Evolutionary conservation across 2,329 filamentous ascomycete species (phyloP), one percentile per base, ranked within the genome.

Genomic region (Pseudogymnoascus sp.): DNA sequence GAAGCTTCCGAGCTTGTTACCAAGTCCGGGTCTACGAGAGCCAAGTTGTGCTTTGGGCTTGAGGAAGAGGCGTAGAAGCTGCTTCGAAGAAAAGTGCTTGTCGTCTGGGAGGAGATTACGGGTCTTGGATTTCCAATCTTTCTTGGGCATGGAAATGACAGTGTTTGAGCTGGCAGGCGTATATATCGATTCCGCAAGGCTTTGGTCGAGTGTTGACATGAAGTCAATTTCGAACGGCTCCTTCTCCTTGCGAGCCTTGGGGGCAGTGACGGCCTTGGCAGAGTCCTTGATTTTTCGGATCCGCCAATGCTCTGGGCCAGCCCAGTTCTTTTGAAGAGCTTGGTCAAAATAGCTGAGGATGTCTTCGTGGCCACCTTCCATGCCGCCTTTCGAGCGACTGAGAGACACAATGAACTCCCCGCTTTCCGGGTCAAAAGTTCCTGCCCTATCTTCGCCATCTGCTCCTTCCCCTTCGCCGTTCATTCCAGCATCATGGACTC

Each of bases 271-370:
- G 6, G 85, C 80, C 74, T 92, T 92, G 69, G 79, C 82, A 70
- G 81, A 77, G 65, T 87, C 85, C 70, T 97, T 97, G 74, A 99
- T 94, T 71, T 92, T 91, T 65, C 90, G 84, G 71, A 99, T 97
- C 67, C 93, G 88, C 94, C 94, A 99, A 75, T 99, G 94, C 73
- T 97, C 94, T n/a, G 94, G 93, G 57, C 92, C 95, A 5, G 89
- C 88, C 93, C 94, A 99, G 70, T 97, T 97, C 81, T 96, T 97
- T 72, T 94, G 90, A 43, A 97, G 77, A 2, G 93, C 92, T 70
- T 96, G 91, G 73, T 99, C 94, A 71, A 99, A 99, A 77, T 97
- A 99, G 70, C 90, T 89, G n/a, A 99, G 81, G 62, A 99, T 96
- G 69, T 96, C 93, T 68, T 97, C 91, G 71, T 97, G 92, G 72